phyloP scores from a whole-genome alignment of 2,329 filamentous ascomycete species.

The Thelonectria rubi region DNA sequence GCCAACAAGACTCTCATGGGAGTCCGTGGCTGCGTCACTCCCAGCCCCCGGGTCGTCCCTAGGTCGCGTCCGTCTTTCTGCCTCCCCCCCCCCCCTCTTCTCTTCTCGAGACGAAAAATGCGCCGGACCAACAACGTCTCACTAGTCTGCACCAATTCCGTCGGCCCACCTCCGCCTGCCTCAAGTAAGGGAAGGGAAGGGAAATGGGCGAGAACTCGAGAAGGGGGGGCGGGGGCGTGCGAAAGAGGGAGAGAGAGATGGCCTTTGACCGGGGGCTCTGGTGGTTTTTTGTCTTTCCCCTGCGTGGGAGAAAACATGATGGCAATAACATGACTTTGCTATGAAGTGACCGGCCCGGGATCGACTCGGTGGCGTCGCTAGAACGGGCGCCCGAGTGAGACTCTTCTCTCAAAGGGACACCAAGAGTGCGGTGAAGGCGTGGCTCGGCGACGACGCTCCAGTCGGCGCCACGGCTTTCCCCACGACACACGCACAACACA shows the following conservation, averaged over 20 bases:
- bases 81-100: too few relatives aligned
- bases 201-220: neutral
- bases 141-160: conserved; percentile 22
- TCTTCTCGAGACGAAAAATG: conserved; percentile 23
- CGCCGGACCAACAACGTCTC: conserved; percentile 38
- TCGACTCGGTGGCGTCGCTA: conserved; percentile 17
- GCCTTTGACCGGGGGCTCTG: neutral
- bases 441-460: neutral
- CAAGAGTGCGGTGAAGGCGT: conserved; percentile 19
- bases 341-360: conserved; percentile 11
- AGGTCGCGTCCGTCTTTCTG: conserved; percentile 27
- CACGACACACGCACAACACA: conserved; percentile 20
- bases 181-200: conserved; percentile 18
- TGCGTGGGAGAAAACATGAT: conserved; percentile 4
- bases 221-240: neutral
- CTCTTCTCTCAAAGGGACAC: neutral
- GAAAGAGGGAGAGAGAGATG: neutral
- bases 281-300: neutral
- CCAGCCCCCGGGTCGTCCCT: conserved; percentile 39
- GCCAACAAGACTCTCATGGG: conserved; percentile 21
- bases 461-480: conserved; percentile 2
- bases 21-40: conserved; percentile 33
- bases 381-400: conserved; percentile 1
- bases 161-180: conserved; percentile 26
- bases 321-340: conserved; percentile 9